Base-by-base conservation (phyloP, 2,329 filamentous ascomycete species). In the Colletotrichum incanum region DNA sequence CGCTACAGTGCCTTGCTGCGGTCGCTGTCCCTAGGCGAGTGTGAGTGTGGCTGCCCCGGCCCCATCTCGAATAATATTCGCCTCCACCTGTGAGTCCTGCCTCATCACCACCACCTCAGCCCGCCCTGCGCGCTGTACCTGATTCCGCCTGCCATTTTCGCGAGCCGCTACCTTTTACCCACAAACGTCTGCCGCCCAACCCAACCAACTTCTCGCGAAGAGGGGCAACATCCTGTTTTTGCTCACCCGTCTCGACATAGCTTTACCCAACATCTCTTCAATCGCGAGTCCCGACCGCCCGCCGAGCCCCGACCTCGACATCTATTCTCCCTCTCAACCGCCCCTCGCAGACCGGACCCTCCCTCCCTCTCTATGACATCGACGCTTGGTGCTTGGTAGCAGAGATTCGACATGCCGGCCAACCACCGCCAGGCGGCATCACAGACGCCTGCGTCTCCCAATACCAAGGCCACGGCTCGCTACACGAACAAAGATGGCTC, bases 401-500 rank as follows among this genome's bases (percentile, higher is more conserved):
- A 82, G 75, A 82, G 77, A 72, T 78, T 82, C 80, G 80, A 73
- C 34, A 85, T 85, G 88, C 87, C 87, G 82, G 83, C 86, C 81
- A 87, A 86, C 80, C 85, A 86, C 79, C 85, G 85, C 78, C 86
- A 85, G 79, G 80, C 86, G 80, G 85, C 86, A 76, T 77, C 82
- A 67, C 84, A 84, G 78, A 79, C 84, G 74, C 86, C 89, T 77
- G 80, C 85, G 75, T 89, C 88, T 72, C 86, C 89, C 64, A 84
- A 84, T 72, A 83, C 83, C 61, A 88, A 86, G 79, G 76, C 81
- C 69, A 89, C 87, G 23, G 86, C 90, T 37, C 92, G 91, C 77
- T 91, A 92, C 79, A 90, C 87, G 73, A 92, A 91, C 78, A 92
- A 92, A 80, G 90, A 93, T 84, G 90, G 90, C 71, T 91, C 90